These are phyloP conservation scores for Candida wancherniae DNA, from an alignment of 805 yeast genomes.

Conservation along the genomic window DNA sequence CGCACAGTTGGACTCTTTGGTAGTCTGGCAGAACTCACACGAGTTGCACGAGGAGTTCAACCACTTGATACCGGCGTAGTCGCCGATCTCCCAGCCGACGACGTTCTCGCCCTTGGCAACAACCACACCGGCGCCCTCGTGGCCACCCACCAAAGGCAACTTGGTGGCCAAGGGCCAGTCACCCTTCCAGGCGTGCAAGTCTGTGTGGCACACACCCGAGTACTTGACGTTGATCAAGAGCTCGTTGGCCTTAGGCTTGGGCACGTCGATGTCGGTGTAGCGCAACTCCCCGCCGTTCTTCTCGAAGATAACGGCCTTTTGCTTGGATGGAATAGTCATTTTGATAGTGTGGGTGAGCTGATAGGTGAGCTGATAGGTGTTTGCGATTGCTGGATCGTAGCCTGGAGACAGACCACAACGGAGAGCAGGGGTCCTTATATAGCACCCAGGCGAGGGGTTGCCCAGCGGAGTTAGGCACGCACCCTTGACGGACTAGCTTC, in stretches of 20 bases:
- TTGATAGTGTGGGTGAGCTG: not conserved
- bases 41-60: slow-evolving; percentile 70
- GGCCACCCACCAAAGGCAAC: slow-evolving; percentile 80
- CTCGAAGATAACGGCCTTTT: slow-evolving; percentile 69
- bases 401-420: too few species aligned
- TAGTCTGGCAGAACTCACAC: slow-evolving; percentile 69
- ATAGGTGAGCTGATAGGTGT: too few species aligned
- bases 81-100: slow-evolving; percentile 69
- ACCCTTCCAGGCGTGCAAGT: slow-evolving; percentile 90
- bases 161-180: slow-evolving; percentile 83
- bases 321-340: slow-evolving; percentile 52
- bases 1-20: slow-evolving; percentile 68
- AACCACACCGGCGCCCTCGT: slow-evolving; percentile 86
- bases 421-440: too few species aligned
- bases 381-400: too few species aligned
- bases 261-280: slow-evolving; percentile 71
- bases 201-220: slow-evolving; percentile 94
- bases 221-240: slow-evolving; percentile 75
- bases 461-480: too few species aligned
- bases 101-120: slow-evolving; percentile 73
- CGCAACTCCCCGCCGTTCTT: slow-evolving; percentile 58
- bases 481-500: too few species aligned
- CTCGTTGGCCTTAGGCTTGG: slow-evolving; percentile 72
- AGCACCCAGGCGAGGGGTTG: too few species aligned
- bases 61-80: slow-evolving; percentile 82